Base-by-base conservation (phyloP, 2,329 filamentous ascomycete species). In the Neurospora crassa region DNA sequence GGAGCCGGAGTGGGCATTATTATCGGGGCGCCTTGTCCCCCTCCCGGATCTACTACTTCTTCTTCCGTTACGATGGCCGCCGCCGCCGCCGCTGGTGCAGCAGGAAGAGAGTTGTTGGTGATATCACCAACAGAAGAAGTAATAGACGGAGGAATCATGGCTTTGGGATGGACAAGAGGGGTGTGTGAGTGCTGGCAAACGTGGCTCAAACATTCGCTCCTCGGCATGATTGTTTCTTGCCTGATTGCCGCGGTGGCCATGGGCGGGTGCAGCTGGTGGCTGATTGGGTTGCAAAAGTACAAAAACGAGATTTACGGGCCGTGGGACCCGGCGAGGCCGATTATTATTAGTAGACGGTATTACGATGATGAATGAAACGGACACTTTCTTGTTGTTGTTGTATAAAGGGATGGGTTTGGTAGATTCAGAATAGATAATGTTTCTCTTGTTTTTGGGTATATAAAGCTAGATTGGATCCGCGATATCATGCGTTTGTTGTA, bases 241-340 rank as follows among this genome's bases (percentile, higher is more conserved):
- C 77, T 95, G 11, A 84, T 93, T 29, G 91, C 92, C 0, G 89
- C 90, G 5, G 80, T 97, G 70, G 90, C 90, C 2, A 97, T 97
- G 89, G 96, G 95, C 1, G 91, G 94, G 14, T 97, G 94, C 80
- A 97, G 93, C 79, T 98, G 94, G 95, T 98, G 96, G 94, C 83
- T 99, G 74, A 98, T 99, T 78, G 92, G 94, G 10, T 81, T 99
- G 80, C 96, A 99, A 82, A 95, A 97, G 83, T 99, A 98, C 82
- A 99, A 99, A 85, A 98, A 98, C 80, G 96, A 98, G 82, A 97
- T 99, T 75, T 93, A 94, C 78, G 96, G 96, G 63, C 96, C 96
- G 1, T 99, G 96, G 96, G 96, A 99, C 82, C 94, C 95, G 24
- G 96, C 96, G 7, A 87, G 94, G 78, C 96, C 96, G 11, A 88